phyloP scores from a whole-genome alignment of 2,329 filamentous ascomycete species.

The Esteya vermicola region DNA sequence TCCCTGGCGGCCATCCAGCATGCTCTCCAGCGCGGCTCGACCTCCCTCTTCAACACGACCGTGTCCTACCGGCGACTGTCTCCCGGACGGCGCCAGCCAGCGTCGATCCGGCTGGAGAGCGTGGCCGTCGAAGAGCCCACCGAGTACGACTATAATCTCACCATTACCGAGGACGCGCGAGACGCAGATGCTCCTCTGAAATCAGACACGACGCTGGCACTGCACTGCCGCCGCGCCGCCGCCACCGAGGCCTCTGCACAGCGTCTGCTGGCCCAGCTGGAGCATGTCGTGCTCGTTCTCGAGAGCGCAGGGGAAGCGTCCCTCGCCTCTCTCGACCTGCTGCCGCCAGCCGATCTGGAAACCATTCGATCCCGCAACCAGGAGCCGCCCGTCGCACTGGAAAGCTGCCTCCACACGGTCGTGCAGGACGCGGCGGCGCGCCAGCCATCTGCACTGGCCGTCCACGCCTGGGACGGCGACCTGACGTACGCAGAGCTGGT shows the following conservation, averaged over 20 bases:
- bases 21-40: too few relatives aligned
- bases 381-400: too few relatives aligned
- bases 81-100: not conserved
- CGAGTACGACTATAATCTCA: not conserved
- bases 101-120: not conserved
- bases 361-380: not conserved
- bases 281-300: too few relatives aligned
- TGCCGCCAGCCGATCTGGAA: not conserved
- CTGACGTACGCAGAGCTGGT: conserved; percentile 18
- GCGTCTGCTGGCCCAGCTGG: too few relatives aligned
- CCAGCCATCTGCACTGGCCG: conserved; percentile 14
- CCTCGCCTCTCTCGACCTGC: not conserved
- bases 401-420: too few relatives aligned
- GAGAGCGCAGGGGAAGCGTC: not conserved
- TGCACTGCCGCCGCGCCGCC: not conserved
- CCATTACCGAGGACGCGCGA: not conserved
- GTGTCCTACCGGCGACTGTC: too few relatives aligned
- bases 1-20: not conserved
- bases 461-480: conserved; percentile 16
- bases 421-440: conserved; percentile 1
- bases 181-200: too few relatives aligned
- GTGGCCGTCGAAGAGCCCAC: not conserved
- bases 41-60: not conserved
- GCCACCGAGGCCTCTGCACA: not conserved
- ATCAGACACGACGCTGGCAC: too few relatives aligned